These are phyloP conservation scores for Moesziomyces globuligerus DNA, from an alignment of 1,284 basidiomycete species.

Conservation along the genomic window DNA sequence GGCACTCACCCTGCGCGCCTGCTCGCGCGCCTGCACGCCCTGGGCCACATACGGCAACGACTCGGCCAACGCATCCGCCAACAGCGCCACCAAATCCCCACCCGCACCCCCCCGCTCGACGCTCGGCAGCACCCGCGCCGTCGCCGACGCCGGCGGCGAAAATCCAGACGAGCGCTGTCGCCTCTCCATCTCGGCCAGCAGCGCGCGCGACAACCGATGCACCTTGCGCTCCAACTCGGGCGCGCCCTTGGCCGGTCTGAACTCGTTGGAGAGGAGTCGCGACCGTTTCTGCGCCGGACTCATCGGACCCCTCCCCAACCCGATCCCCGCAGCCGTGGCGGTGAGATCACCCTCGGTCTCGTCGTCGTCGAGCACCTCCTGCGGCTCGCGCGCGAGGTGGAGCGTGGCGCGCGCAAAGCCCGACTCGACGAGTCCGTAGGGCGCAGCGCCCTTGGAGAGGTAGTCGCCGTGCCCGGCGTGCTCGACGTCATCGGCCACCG, in stretches of 20 bases:
- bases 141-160: constrained; percentile 18
- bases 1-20: constrained; percentile 36
- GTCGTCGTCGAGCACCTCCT: constrained; percentile 10
- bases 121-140: constrained; percentile 5
- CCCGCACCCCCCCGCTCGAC: constrained; percentile 4
- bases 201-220: constrained; percentile 29
- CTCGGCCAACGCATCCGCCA: constrained; percentile 41
- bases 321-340: too few species aligned
- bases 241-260: neutral
- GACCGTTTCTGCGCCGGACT: constrained; percentile 35
- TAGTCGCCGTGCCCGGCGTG: constrained; percentile 32
- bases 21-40: constrained; percentile 19
- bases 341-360: constrained; percentile 15
- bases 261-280: constrained; percentile 30
- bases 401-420: constrained; percentile 35
- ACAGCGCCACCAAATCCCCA: constrained; percentile 23
- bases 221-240: constrained; percentile 28
- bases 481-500: constrained; percentile 38
- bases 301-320: too few species aligned
- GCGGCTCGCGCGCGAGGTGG: constrained; percentile 16
- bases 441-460: constrained; percentile 25
- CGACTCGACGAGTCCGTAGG: constrained; percentile 22
- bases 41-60: constrained; percentile 27
- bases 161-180: constrained; percentile 26
- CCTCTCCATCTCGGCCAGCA: constrained; percentile 45